phyloP scores from a whole-genome alignment of 2,329 filamentous ascomycete genomes.

The Cercospora berteroae region DNA sequence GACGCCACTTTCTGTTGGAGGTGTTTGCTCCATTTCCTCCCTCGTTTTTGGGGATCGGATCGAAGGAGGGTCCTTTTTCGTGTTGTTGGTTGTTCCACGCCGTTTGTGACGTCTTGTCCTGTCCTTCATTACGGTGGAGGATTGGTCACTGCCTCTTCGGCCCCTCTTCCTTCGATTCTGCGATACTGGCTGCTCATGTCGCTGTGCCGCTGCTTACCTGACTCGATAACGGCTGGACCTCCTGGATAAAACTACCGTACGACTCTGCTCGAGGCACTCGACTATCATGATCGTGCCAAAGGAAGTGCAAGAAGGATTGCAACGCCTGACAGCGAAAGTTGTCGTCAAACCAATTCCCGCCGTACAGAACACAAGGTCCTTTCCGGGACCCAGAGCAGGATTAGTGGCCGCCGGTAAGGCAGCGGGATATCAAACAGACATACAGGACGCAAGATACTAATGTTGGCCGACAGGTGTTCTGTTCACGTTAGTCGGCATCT shows the following conservation, averaged over 20 bases:
- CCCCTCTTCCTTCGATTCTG: neutral
- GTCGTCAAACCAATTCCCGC: slow-evolving; percentile 12
- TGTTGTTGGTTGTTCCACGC: neutral
- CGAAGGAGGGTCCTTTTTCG: neutral
- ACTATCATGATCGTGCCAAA: neutral
- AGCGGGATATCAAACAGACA: neutral
- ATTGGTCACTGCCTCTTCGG: neutral
- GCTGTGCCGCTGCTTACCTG: neutral
- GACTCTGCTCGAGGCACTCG: too few species aligned
- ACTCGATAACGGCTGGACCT: neutral
- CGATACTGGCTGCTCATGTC: neutral
- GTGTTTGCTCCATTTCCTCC: neutral
- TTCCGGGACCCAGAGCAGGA: slow-evolving; percentile 12
- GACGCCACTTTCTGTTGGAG: neutral
- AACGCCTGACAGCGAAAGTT: slow-evolving; percentile 4
- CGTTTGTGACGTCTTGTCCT: neutral
- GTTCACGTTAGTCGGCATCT: slow-evolving; percentile 20
- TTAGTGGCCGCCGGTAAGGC: slow-evolving; percentile 16
- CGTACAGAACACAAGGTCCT: slow-evolving; percentile 8
- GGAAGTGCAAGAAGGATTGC: neutral
- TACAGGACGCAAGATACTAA: neutral
- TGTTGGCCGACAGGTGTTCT: slow-evolving; percentile 15
- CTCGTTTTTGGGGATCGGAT: neutral
- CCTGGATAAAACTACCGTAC: neutral
- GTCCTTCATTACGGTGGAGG: neutral